Evolutionary conservation across 257 asterid species (phyloP).

Genomic region (Cynanchum wilfordii): DNA sequence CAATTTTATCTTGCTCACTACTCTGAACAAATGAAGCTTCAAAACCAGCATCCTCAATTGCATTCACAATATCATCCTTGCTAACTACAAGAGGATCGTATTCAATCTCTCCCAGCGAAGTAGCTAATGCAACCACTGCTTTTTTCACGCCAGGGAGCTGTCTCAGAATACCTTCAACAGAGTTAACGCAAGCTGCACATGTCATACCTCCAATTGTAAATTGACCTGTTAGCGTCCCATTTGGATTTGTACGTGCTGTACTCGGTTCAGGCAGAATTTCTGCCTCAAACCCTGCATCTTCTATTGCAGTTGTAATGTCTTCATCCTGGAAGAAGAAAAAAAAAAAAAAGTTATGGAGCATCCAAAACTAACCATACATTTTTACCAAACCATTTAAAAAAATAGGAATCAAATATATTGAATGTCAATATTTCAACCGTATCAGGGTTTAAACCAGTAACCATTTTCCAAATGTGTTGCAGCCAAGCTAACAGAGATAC

Average conservation of each 20-base stretch:
- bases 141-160: conserved; percentile 70
- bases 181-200: conserved; percentile 96
- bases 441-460: not conserved
- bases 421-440: not conserved
- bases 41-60: conserved; percentile 98
- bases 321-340: conserved; percentile 54
- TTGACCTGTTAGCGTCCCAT: conserved; percentile 68
- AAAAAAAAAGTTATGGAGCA: conserved; percentile 16
- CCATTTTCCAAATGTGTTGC: not conserved
- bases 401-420: not conserved
- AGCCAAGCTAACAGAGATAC: not conserved
- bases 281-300: conserved; percentile 98
- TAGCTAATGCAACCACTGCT: conserved; percentile 89
- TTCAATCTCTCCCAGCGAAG: conserved; percentile 91
- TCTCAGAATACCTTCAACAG: conserved; percentile 83
- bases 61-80: conserved; percentile 70
- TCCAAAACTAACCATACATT: conserved; percentile 16
- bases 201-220: conserved; percentile 98
- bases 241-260: conserved; percentile 39
- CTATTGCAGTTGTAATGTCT: conserved; percentile 80
- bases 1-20: conserved; percentile 78
- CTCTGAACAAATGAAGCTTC: conserved; percentile 94
- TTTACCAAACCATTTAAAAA: not conserved
- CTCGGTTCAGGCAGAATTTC: conserved; percentile 68
- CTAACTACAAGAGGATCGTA: conserved; percentile 62